A percentile compares a stretch with the other conserved stretches of the same genome.
Conservation (phyloP, 805 yeast species). For the Wickerhamomyces strasburgensis region DNA sequence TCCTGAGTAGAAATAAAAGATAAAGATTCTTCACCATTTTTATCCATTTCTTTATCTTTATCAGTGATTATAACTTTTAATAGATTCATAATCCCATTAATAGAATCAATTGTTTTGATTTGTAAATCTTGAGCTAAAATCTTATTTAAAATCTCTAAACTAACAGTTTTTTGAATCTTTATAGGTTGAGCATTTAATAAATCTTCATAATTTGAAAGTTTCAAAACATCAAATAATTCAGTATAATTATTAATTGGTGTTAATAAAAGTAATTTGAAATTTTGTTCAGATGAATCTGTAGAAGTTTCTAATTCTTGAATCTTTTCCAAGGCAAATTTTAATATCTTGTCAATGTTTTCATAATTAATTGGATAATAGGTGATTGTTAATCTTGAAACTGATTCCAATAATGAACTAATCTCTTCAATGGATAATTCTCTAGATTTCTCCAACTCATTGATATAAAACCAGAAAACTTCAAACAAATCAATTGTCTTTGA, state of each 20-base stretch:
- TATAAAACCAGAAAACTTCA: constrained; percentile 60
- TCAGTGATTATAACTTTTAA: constrained; percentile 47
- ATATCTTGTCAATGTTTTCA: constrained; percentile 57
- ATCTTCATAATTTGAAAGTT: constrained; percentile 44
- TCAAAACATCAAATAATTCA: constrained; percentile 30
- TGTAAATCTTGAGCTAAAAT: constrained; percentile 38
- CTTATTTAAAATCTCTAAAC: constrained; percentile 57
- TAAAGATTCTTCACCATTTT: constrained; percentile 23
- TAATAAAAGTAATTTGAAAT: constrained; percentile 42
- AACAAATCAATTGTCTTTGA: constrained; percentile 38
- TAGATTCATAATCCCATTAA: constrained; percentile 54
- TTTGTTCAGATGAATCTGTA: constrained; percentile 27
- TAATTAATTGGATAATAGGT: constrained; percentile 60
- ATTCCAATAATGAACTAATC: constrained; percentile 56
- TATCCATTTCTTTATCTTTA: constrained; percentile 21
- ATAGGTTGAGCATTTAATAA: constrained; percentile 51
- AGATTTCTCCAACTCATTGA: constrained; percentile 46
- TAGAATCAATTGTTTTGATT: constrained; percentile 41
- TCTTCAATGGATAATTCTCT: constrained; percentile 67
- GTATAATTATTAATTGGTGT: constrained; percentile 42
- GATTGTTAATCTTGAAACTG: constrained; percentile 60
- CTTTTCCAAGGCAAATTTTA: constrained; percentile 44
- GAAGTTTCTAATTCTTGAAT: constrained; percentile 31
- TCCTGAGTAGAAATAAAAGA: constrained; percentile 49
- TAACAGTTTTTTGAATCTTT: constrained; percentile 49